phyloP scores from a whole-genome alignment of 2,329 filamentous ascomycete species.

The Neopestalotiopsis sp. region DNA sequence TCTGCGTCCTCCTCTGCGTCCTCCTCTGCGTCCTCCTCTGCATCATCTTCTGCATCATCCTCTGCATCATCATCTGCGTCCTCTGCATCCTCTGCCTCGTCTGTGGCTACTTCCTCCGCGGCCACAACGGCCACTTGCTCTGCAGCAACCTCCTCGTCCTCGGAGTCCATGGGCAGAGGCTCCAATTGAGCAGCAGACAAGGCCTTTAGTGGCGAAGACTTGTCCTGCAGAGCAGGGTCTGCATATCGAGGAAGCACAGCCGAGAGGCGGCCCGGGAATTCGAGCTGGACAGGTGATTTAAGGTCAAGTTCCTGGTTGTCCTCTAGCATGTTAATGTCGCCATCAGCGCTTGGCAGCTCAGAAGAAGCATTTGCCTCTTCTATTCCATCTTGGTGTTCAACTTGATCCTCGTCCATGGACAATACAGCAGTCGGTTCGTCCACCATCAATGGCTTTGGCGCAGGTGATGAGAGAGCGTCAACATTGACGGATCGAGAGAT shows the following conservation, averaged over 20 bases:
- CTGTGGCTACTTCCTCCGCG: conserved; percentile 10
- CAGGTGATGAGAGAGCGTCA: conserved; percentile 12
- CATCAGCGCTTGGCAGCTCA: neutral
- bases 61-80: neutral
- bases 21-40: neutral
- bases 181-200: conserved; percentile 17
- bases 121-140: neutral
- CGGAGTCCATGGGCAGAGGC: neutral
- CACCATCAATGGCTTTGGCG: neutral
- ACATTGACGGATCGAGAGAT: conserved; percentile 20
- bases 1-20: neutral
- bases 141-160: neutral
- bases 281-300: conserved; percentile 40
- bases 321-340: conserved; percentile 23
- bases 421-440: neutral
- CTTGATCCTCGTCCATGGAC: neutral
- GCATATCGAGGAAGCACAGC: conserved; percentile 49
- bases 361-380: neutral
- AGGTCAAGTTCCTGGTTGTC: conserved; percentile 36
- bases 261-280: conserved; percentile 52
- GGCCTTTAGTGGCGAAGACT: conserved; percentile 27
- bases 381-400: neutral
- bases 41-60: neutral
- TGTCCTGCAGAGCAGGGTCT: conserved; percentile 43
- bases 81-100: neutral